A percentile compares a stretch with the other conserved stretches of the same genome.
Evolutionary conservation across 2,329 filamentous ascomycete species (phyloP).

Genomic region (Dactylonectria estremocensis): DNA sequence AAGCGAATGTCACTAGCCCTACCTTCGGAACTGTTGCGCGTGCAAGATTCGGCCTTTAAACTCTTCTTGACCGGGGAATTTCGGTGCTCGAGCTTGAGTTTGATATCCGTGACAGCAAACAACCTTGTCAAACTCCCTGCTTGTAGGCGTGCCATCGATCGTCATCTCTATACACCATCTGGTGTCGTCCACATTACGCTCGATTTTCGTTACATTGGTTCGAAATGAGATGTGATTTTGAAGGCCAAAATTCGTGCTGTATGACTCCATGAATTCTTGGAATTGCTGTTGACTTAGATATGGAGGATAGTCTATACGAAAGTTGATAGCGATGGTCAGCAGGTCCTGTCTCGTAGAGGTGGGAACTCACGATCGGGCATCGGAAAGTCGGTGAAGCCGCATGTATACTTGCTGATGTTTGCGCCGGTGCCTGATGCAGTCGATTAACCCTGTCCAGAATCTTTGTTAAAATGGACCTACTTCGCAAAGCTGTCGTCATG

Average conservation of each 20-base stretch:
- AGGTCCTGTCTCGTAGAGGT: not conserved
- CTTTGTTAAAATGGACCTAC: constrained; percentile 35
- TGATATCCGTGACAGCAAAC: constrained; percentile 53
- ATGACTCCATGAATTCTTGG: constrained; percentile 58
- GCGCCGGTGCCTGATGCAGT: constrained; percentile 48
- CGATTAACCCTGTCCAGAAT: constrained; percentile 18
- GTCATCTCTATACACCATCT: constrained; percentile 53
- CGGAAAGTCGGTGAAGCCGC: constrained; percentile 59
- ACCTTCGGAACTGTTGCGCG: constrained; percentile 50
- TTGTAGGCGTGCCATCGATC: constrained; percentile 40
- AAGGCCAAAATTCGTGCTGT: constrained; percentile 58
- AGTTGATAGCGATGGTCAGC: constrained; percentile 8
- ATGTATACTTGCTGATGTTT: constrained; percentile 57
- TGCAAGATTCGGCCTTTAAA: constrained; percentile 57
- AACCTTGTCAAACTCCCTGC: constrained; percentile 53
- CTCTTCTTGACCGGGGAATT: constrained; percentile 50
- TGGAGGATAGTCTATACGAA: constrained; percentile 45
- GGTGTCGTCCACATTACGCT: constrained; percentile 46
- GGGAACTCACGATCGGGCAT: constrained; percentile 56
- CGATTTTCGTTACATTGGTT: constrained; percentile 49
- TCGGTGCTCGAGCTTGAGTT: constrained; percentile 51
- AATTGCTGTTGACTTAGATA: constrained; percentile 47
- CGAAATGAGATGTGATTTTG: constrained; percentile 51
- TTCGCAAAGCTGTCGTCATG: constrained; percentile 53
- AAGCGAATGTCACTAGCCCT: constrained; percentile 2